Percentiles rank a stretch among this genome's conserved stretches.
Conservation (phyloP, 352 stramenopile genomes). For the Salisapilia sapeloensis region DNA sequence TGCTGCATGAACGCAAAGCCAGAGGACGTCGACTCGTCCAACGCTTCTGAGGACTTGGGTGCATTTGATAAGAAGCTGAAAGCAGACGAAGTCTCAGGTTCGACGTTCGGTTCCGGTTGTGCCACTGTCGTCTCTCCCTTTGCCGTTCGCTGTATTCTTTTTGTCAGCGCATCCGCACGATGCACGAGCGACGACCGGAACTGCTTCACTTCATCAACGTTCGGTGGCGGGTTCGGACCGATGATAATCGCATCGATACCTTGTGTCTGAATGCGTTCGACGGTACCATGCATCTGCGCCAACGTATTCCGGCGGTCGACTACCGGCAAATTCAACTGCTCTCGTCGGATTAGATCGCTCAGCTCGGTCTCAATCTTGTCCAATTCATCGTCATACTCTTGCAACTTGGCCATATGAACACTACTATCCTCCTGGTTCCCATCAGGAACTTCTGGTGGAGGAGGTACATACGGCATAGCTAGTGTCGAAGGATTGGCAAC, state of each 20-base stretch:
- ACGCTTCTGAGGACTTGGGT: constrained; percentile 1
- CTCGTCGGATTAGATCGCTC: constrained; percentile 26
- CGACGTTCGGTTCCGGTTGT: neutral
- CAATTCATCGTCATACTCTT: constrained; percentile 21
- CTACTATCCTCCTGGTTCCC: constrained; percentile 5
- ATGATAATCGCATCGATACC: constrained; percentile 71
- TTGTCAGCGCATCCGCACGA: constrained; percentile 36
- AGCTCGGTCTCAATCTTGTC: constrained; percentile 27
- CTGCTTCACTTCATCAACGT: constrained; percentile 53
- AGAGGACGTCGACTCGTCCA: constrained; percentile 4
- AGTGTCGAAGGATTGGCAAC: constrained; percentile 57
- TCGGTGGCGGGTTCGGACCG: constrained; percentile 32
- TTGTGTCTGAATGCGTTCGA: constrained; percentile 69
- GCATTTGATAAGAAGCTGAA: constrained; percentile 7
- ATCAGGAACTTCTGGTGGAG: constrained; percentile 23
- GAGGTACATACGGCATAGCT: constrained; percentile 48
- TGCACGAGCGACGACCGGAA: constrained; percentile 50
- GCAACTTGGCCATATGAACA: constrained; percentile 21
- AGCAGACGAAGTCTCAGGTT: constrained; percentile 2
- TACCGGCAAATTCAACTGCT: constrained; percentile 17
- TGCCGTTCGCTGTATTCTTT: constrained; percentile 36
- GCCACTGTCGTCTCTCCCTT: constrained; percentile 3
- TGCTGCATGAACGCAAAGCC: constrained; percentile 18
- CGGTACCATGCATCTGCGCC: constrained; percentile 46
- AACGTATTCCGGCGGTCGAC: constrained; percentile 40